A percentile compares a stretch with the other conserved stretches of the same genome.
These are phyloP conservation scores for Cucumis hystrix DNA, from an alignment of 306 rosid species.

Conservation along the genomic window DNA sequence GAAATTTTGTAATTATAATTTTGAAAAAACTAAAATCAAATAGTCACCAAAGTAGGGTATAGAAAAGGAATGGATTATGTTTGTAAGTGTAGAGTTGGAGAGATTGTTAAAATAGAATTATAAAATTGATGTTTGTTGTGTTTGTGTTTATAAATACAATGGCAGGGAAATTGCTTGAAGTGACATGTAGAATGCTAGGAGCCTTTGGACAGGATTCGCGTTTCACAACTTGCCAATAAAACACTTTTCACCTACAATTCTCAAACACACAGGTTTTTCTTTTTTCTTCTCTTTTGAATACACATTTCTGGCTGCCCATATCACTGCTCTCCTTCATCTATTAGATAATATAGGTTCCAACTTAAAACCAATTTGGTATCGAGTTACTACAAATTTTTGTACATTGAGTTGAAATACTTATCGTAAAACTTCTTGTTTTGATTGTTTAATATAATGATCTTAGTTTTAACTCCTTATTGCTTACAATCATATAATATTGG, in stretches of 20 bases:
- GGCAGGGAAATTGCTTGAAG: conserved; percentile 79
- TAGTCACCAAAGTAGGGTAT: no score
- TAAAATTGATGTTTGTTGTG: background rate
- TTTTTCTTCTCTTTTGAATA: background rate
- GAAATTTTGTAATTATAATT: no score
- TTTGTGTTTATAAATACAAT: background rate
- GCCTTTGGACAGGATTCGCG: conserved; percentile 55
- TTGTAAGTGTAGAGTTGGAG: background rate
- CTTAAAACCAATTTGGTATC: no score
- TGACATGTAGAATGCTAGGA: conserved; percentile 68
- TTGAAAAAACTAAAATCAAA: no score
- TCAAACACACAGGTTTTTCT: background rate
- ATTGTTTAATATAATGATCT: background rate
- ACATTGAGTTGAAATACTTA: background rate
- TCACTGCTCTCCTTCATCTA: no score
- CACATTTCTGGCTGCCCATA: background rate
- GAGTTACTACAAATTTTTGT: no score
- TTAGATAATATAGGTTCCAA: no score
- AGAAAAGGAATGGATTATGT: no score
- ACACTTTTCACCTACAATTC: background rate
- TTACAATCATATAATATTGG: background rate
- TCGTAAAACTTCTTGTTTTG: background rate
- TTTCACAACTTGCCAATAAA: conserved; percentile 72
- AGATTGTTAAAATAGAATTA: background rate
- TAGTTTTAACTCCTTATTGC: background rate